Percentiles rank a stretch among this genome's conserved stretches.
phyloP scores from a whole-genome alignment of 164 flowering plant species.

The Hamamelis virginiana region DNA sequence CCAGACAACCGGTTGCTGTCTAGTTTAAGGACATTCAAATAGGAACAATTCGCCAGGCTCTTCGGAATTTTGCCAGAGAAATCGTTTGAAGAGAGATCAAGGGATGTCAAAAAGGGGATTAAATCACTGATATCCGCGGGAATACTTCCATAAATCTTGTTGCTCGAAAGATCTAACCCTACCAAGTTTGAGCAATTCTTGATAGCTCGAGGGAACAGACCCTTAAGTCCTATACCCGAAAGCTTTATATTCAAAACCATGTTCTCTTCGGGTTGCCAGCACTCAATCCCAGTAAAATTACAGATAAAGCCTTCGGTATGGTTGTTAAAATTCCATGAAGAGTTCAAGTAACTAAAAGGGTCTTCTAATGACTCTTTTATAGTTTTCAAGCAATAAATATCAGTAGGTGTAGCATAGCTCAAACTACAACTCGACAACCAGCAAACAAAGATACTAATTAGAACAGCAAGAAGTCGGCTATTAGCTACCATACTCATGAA shows the following conservation, averaged over 20 bases:
- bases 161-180: slow-evolving; percentile 71
- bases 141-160: slow-evolving; percentile 52
- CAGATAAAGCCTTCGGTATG: slow-evolving; percentile 65
- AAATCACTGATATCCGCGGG: slow-evolving; percentile 43
- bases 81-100: slow-evolving; percentile 71
- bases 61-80: slow-evolving; percentile 62
- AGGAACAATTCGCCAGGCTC: slow-evolving; percentile 43
- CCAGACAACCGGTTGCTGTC: slow-evolving; percentile 60
- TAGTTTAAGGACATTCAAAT: slow-evolving; percentile 59
- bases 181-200: slow-evolving; percentile 59
- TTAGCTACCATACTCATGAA: slow-evolving; percentile 6
- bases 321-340: slow-evolving; percentile 60
- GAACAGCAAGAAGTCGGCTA: slow-evolving; percentile 8
- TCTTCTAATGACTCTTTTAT: slow-evolving; percentile 47
- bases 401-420: slow-evolving; percentile 31
- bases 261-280: slow-evolving; percentile 80
- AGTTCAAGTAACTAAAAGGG: slow-evolving; percentile 37
- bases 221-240: slow-evolving; percentile 57
- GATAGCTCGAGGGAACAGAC: slow-evolving; percentile 63
- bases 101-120: slow-evolving; percentile 35
- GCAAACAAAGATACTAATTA: slow-evolving; percentile 11
- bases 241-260: slow-evolving; percentile 59
- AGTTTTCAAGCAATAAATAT: slow-evolving; percentile 54
- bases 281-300: slow-evolving; percentile 60
- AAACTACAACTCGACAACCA: slow-evolving; percentile 22